Base-by-base conservation (phyloP, 768 basidiomycete species). In the Hortiboletus flavorubellus region DNA sequence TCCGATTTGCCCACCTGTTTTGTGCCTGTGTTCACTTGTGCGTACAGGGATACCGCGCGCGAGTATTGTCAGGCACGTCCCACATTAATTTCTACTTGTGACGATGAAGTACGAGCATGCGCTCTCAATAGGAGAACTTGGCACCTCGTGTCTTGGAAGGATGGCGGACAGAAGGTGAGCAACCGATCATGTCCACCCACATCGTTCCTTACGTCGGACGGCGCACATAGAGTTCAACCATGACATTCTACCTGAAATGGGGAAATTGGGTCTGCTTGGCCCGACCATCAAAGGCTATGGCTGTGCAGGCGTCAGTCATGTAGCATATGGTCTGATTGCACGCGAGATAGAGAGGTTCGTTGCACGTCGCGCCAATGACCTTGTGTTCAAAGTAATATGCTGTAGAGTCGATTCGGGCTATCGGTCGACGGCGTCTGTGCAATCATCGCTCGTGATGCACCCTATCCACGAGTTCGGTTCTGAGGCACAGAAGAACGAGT, bases 391-490 rank as follows among this genome's bases (percentile, higher is more conserved):
- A 5, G 21, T 40, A 34, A 33, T 26, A 26, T 30, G n/a, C 48
- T 61, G 42, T 62, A 93, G 95, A 58, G 86, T 98, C 38, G 96
- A 99, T 68, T 98, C 95, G 3, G 96, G 96, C 0, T 98, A 97
- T 67, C 89, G 96, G 26, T 95, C 92, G 5, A 95, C 87, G 4
- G 86, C 93, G 59, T 97, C 94, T 16, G 96, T 98, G 4, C 96
- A 98, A 70, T 93, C 91, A 1, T 95, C 93, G 18, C 82, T 99
- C 29, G 93, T 96, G 12, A 99, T 99, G 95, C 92, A 96, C 66
- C 94, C 87, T 9, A 91, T 93, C 61, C 74, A 89, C 66, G 86
- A 89, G 64, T 98, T 94, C 68, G 96, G 96, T 2, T 83, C 87
- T 0, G 86, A 93, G 33, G 85, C 82, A 33, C 93, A 98, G 73